A percentile compares a stretch with the other conserved stretches of the same genome.
Conservation (phyloP, 2,329 filamentous ascomycete genomes). For the Exophiala sp. region DNA sequence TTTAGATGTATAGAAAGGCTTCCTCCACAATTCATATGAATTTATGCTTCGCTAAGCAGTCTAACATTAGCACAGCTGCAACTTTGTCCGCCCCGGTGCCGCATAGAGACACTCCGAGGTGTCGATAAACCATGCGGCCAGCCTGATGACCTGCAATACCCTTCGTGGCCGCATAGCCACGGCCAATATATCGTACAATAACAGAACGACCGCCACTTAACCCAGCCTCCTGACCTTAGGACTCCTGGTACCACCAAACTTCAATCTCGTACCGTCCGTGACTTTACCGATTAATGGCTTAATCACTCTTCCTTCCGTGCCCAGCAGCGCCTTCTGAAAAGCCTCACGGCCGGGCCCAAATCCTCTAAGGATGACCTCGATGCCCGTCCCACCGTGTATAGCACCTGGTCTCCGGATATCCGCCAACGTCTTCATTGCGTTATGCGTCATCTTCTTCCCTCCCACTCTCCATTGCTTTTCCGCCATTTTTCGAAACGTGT, state of each 20-base stretch:
- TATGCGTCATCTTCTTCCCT: slow-evolving; percentile 59
- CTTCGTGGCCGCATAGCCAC: no score
- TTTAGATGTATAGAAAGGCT: slow-evolving; percentile 8
- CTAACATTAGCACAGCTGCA: no score
- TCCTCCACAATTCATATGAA: background rate
- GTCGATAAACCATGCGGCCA: no score
- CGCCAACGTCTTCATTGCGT: slow-evolving; percentile 70
- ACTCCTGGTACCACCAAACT: slow-evolving; percentile 93
- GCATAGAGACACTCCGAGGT: no score
- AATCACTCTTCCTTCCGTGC: slow-evolving; percentile 74
- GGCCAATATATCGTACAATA: background rate
- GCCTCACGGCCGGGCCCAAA: slow-evolving; percentile 87
- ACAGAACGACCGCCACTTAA: background rate
- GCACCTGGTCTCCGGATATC: slow-evolving; percentile 77
- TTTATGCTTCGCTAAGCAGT: background rate
- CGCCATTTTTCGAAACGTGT: slow-evolving; percentile 78
- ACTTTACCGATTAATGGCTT: slow-evolving; percentile 73
- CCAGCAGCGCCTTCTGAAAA: slow-evolving; percentile 81
- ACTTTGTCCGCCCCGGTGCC: no score
- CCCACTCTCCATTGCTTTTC: slow-evolving; percentile 73
- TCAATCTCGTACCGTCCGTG: slow-evolving; percentile 81
- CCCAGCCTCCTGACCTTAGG: slow-evolving; percentile 77
- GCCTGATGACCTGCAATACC: background rate
- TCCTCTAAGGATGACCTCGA: slow-evolving; percentile 80
- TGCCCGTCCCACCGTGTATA: slow-evolving; percentile 59